Base-by-base conservation (phyloP, 2,329 filamentous ascomycete genomes). In the Epichloe uncinata region DNA sequence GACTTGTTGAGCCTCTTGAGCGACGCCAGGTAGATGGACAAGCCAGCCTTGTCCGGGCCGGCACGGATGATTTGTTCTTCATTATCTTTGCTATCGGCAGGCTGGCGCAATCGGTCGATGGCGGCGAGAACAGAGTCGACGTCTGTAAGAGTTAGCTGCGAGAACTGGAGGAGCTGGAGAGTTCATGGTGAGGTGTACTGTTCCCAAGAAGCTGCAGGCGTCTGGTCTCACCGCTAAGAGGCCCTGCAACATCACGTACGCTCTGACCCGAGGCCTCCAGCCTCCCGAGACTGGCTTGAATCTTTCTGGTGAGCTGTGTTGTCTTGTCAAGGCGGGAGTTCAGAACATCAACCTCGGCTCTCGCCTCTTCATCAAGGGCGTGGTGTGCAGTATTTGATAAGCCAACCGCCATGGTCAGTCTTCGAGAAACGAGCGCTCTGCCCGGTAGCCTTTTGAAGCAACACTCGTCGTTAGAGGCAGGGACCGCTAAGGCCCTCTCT, bases 61-160 rank as follows among this genome's bases (percentile, higher is more conserved):
- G 82, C 80, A 49, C 88, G 82, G 61, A 98, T 90, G 55, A 96
- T 89, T 49, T 84, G 82, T 67, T 98, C 93, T 66, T 98, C 93
- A 54, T 86, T 82, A 57, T 85, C 88, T 62, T 93, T 91, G 63
- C 89, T 88, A 64, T 97, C 89, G 53, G 90, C 81, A n/a, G 93
- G 91, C 60, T 94, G 85, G 57, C 87, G 83, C 40, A 97, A 76
- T 54, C 84, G 82, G 54, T 95, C 89, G 58, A 98, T 97, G 16
- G 90, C 87, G 54, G 83, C 77, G 52, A 95, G 79, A 36, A 96
- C 81, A 54, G 79, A 78, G 62, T 97, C 90, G 59, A 97, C 86
- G 63, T 98, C 84, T 87, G 58, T 36, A 22, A 20, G 37, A 35
- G 50, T 58, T 50, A 61, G 57, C 38, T n/a, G 20, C 36, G 20